These are phyloP conservation scores for Veloboletus limbatus DNA, from an alignment of 1,284 basidiomycete species.

Conservation along the genomic window DNA sequence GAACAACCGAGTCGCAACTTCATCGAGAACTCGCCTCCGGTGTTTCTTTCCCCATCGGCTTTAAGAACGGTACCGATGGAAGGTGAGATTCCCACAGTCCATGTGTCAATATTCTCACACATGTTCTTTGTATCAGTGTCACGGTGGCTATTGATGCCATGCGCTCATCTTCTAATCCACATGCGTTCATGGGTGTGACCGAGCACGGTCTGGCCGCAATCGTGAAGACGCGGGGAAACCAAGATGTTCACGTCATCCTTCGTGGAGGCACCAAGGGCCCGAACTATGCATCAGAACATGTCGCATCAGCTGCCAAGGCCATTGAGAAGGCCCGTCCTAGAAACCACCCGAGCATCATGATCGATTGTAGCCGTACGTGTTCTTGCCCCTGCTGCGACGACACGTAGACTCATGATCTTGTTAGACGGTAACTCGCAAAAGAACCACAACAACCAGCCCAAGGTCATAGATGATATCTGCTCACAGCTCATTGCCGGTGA, in stretches of 20 bases:
- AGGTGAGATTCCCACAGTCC: slow-evolving; percentile 47
- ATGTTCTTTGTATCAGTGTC: slow-evolving; percentile 38
- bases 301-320: slow-evolving; percentile 64
- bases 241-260: slow-evolving; percentile 91
- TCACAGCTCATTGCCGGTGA: slow-evolving; percentile 78
- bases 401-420: neutral
- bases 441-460: slow-evolving; percentile 88
- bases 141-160: slow-evolving; percentile 93
- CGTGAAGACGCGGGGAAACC: slow-evolving; percentile 92
- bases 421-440: slow-evolving; percentile 89
- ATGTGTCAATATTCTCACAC: slow-evolving; percentile 12
- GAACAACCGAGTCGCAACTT: slow-evolving; percentile 93
- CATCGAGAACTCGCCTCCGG: slow-evolving; percentile 92
- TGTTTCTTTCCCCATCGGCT: slow-evolving; percentile 90
- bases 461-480: slow-evolving; percentile 76
- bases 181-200: slow-evolving; percentile 98
- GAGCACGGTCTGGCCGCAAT: slow-evolving; percentile 93
- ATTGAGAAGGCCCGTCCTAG: slow-evolving; percentile 71
- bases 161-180: slow-evolving; percentile 87
- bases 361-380: slow-evolving; percentile 73
- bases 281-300: slow-evolving; percentile 78
- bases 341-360: slow-evolving; percentile 76
- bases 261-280: slow-evolving; percentile 88
- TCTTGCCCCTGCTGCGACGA: neutral
- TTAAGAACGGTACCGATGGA: slow-evolving; percentile 99